Percentiles rank a stretch among this genome's conserved stretches.
Conservation (phyloP, 352 stramenopile genomes). For the Phytophthora vignae region DNA sequence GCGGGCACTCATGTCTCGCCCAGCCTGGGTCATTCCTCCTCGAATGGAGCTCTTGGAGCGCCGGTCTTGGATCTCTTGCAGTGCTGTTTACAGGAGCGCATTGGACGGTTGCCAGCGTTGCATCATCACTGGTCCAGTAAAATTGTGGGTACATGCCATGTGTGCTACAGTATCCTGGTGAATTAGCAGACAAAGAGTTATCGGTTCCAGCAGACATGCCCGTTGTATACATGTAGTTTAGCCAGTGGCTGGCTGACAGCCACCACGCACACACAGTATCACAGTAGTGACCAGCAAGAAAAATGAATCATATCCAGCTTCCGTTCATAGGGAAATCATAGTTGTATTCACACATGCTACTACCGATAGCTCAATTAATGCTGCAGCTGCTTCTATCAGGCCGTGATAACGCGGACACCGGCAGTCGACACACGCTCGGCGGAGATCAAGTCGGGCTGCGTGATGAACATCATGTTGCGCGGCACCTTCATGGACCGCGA, state of each 20-base stretch:
- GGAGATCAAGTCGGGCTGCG: conserved; percentile 66
- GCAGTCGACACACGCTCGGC: conserved; percentile 71
- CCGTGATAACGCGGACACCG: conserved; percentile 82
- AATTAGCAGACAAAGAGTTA: too few relatives aligned
- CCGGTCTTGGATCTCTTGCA: background rate
- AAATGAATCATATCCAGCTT: too few relatives aligned
- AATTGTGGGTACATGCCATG: background rate
- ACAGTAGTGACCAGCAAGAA: too few relatives aligned
- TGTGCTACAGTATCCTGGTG: too few relatives aligned
- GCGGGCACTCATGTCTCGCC: conserved; percentile 1
- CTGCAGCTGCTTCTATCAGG: conserved; percentile 18
- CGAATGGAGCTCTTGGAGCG: too few relatives aligned
- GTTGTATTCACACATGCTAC: conserved; percentile 3
- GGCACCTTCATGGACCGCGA: conserved; percentile 67
- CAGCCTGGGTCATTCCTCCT: too few relatives aligned
- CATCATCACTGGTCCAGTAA: background rate
- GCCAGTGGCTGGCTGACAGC: too few relatives aligned
- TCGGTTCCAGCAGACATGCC: too few relatives aligned
- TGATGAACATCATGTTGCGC: conserved; percentile 92
- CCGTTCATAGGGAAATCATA: too few relatives aligned
- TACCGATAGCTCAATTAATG: background rate
- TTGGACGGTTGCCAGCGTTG: background rate
- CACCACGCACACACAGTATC: too few relatives aligned
- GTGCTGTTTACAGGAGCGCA: background rate
- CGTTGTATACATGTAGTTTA: too few relatives aligned